phyloP scores from a whole-genome alignment of 2,329 filamentous ascomycete genomes.

The Scedosporium aurantiacum region DNA sequence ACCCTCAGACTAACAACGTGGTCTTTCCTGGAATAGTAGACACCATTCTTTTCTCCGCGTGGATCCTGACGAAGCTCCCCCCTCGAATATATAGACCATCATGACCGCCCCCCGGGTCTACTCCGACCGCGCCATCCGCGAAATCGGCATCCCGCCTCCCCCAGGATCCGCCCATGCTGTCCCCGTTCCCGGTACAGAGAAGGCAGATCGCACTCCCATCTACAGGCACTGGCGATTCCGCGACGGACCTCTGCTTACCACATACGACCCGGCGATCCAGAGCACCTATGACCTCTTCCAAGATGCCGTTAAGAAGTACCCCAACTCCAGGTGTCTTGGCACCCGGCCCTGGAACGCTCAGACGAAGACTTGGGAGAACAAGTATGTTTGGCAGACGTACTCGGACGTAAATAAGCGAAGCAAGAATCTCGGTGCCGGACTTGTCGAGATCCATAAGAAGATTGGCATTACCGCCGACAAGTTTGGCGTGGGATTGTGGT shows the following conservation, averaged over 20 bases:
- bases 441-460: conserved; percentile 70
- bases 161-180: conserved; percentile 70
- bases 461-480: conserved; percentile 52
- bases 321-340: conserved; percentile 66
- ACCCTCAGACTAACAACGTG: not conserved
- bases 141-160: conserved; percentile 52
- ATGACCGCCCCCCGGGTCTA: conserved; percentile 24
- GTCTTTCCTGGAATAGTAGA: not conserved
- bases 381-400: conserved; percentile 78
- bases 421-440: conserved; percentile 73
- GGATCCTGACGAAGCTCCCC: not conserved
- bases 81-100: conserved; percentile 17
- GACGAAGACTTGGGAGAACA: conserved; percentile 61
- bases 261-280: conserved; percentile 57
- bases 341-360: conserved; percentile 65
- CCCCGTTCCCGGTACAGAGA: conserved; percentile 62
- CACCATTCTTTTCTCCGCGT: not conserved
- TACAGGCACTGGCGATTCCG: conserved; percentile 77
- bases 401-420: conserved; percentile 66
- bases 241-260: conserved; percentile 59
- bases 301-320: conserved; percentile 45
- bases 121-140: conserved; percentile 19
- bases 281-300: conserved; percentile 80
- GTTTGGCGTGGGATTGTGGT: conserved; percentile 75
- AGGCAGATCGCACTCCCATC: conserved; percentile 59